Conservation (phyloP, 192 early-diverging fungal genomes). For the Phycomyces nitens region DNA sequence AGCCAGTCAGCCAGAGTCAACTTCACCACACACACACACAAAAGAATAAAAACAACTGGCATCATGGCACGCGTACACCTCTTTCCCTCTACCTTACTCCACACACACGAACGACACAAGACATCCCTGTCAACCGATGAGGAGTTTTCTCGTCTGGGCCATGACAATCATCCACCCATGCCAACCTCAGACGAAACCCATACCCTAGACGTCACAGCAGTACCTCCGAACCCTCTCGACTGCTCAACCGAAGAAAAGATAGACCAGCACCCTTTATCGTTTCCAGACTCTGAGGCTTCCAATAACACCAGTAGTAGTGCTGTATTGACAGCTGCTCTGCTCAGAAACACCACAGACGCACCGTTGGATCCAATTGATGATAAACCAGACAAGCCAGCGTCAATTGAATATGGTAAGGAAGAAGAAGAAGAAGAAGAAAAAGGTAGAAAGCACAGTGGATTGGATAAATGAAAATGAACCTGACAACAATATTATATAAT, state of each 20-base stretch:
- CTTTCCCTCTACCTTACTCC: constrained; percentile 13
- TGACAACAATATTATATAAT: neutral
- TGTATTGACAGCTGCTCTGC: constrained; percentile 5
- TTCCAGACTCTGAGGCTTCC: too few species aligned
- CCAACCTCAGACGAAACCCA: constrained; percentile 12
- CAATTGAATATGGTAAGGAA: constrained; percentile 9
- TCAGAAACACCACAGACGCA: neutral
- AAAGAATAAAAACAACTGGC: neutral
- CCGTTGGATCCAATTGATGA: neutral
- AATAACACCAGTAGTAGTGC: neutral
- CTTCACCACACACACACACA: too few species aligned
- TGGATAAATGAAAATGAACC: too few species aligned
- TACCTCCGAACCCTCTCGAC: neutral
- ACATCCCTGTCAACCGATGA: neutral
- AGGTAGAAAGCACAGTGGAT: too few species aligned
- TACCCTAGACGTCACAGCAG: constrained; percentile 19
- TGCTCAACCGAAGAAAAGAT: constrained; percentile 3
- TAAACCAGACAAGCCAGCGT: neutral
- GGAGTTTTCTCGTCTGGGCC: neutral
- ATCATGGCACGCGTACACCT: constrained; percentile 27
- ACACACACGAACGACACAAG: constrained; percentile 2
- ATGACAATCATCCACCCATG: neutral
- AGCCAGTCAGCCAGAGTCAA: too few species aligned
- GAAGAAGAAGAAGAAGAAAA: neutral
- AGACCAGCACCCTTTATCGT: neutral